Evolutionary conservation across 345 rosid species (phyloP).

Genomic region (Theobroma cacao): DNA sequence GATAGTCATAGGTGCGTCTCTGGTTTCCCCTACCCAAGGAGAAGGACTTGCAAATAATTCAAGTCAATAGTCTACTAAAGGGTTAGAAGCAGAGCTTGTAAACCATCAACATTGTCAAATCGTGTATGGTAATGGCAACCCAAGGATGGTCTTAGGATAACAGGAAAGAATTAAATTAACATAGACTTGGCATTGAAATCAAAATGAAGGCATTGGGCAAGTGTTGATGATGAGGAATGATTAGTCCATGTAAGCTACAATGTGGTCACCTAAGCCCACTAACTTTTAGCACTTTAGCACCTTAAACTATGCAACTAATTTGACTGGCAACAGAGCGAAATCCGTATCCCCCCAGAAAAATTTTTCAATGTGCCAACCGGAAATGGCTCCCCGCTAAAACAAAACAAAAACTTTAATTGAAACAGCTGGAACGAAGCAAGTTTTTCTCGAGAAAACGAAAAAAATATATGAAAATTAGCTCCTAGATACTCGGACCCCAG

Average conservation of each 20-base stretch:
- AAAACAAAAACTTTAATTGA: background rate
- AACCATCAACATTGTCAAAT: too few relatives aligned
- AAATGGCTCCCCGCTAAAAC: background rate
- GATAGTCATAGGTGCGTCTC: too few relatives aligned
- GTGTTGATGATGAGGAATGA: background rate
- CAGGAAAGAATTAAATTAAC: too few relatives aligned
- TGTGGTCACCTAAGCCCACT: background rate
- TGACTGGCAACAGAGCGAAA: background rate
- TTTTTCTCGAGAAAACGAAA: background rate
- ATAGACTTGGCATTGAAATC: background rate
- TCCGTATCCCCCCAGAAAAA: background rate
- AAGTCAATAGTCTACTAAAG: too few relatives aligned
- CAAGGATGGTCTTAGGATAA: too few relatives aligned
- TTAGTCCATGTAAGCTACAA: background rate
- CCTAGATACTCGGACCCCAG: slow-evolving; percentile 23
- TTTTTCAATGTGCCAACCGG: background rate
- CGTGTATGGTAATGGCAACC: too few relatives aligned
- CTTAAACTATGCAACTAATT: background rate
- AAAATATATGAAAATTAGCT: background rate
- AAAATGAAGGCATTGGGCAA: background rate
- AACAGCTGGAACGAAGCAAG: slow-evolving; percentile 7
- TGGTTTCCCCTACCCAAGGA: too few relatives aligned
- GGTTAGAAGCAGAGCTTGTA: too few relatives aligned
- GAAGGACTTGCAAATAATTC: too few relatives aligned
- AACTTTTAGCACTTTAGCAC: background rate